Evolutionary conservation across 2,329 filamentous ascomycete genomes (phyloP).

Genomic region (Seiridium cupressi): DNA sequence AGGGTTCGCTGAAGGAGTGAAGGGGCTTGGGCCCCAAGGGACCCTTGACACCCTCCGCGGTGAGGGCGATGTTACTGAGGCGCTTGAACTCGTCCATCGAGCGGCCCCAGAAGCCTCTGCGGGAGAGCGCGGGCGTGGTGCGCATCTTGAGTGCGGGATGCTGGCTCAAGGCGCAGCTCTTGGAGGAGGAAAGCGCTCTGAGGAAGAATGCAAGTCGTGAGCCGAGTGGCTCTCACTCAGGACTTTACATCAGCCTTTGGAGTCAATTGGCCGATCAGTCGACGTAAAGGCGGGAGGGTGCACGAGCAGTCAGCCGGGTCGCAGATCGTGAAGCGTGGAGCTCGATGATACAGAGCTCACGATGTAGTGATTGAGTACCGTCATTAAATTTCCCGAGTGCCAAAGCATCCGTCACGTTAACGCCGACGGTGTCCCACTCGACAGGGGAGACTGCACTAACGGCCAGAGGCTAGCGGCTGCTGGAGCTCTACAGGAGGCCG

Average conservation of each 20-base stretch:
- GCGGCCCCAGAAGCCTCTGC: slow-evolving; percentile 55
- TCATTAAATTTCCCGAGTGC: slow-evolving; percentile 2
- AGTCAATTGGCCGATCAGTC: not conserved
- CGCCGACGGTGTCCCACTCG: not conserved
- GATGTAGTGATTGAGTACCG: not conserved
- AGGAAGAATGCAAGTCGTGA: slow-evolving; percentile 12
- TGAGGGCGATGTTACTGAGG: slow-evolving; percentile 59
- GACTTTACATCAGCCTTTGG: slow-evolving; percentile 23
- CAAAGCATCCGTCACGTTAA: not conserved
- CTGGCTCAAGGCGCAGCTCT: not conserved
- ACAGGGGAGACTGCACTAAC: too few species aligned
- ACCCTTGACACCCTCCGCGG: slow-evolving; percentile 66
- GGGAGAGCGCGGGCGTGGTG: slow-evolving; percentile 39
- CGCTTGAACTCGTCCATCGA: slow-evolving; percentile 61
- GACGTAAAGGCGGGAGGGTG: not conserved
- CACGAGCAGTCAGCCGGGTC: too few species aligned
- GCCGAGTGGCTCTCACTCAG: slow-evolving; percentile 29
- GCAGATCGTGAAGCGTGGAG: too few species aligned
- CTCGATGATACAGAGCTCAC: too few species aligned
- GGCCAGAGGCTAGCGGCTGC: not conserved
- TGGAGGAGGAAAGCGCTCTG: not conserved
- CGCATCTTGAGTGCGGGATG: slow-evolving; percentile 39
- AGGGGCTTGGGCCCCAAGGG: slow-evolving; percentile 64
- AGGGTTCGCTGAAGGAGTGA: slow-evolving; percentile 57
- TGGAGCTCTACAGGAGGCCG: too few species aligned